Percentiles rank a stretch among this genome's conserved stretches.
phyloP scores from a whole-genome alignment of 257 asterid species.

The Rauvolfia tetraphylla region DNA sequence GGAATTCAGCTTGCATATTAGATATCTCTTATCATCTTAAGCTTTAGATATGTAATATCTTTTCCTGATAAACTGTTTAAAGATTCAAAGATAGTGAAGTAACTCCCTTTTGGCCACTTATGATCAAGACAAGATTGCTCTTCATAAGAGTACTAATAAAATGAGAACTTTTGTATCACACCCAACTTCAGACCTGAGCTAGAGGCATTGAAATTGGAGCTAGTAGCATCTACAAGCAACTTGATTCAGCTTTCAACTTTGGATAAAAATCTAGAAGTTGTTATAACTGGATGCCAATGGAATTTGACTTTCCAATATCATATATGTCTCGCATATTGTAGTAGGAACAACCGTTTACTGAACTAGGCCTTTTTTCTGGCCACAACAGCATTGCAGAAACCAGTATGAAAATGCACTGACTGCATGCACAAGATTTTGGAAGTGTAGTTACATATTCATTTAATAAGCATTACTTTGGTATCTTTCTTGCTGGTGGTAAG shows the following conservation, averaged over 20 bases:
- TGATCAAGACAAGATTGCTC: neutral
- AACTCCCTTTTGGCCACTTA: neutral
- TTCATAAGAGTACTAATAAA: neutral
- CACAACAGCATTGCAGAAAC: neutral
- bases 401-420: neutral
- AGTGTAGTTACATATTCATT: neutral
- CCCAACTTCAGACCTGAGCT: neutral
- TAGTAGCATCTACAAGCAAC: neutral
- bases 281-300: neutral
- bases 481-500: neutral
- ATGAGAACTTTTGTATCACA: neutral
- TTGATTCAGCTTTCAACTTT: neutral
- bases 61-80: neutral
- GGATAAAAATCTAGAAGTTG: neutral
- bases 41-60: neutral
- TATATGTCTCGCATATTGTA: neutral
- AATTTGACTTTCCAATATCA: neutral
- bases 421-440: neutral
- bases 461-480: too few relatives aligned
- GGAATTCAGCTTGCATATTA: too few relatives aligned
- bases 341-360: neutral
- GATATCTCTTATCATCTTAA: neutral
- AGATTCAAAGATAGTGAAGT: neutral
- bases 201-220: neutral
- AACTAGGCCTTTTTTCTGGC: too few relatives aligned